These are phyloP conservation scores for Gilbertella persicaria DNA, from an alignment of 371 early-diverging fungal species.

Conservation along the genomic window DNA sequence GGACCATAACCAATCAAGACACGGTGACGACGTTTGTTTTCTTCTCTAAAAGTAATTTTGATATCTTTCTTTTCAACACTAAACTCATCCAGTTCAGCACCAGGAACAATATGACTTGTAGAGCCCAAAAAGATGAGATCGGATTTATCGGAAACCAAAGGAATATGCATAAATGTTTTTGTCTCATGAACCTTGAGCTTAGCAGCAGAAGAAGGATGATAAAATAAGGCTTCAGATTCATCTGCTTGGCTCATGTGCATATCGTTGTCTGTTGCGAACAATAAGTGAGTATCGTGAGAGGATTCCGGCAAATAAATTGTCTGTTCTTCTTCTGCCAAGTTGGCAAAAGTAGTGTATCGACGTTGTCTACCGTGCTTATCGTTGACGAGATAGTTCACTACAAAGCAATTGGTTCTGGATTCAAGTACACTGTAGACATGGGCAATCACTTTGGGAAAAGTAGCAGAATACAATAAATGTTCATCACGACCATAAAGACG, in stretches of 20 bases:
- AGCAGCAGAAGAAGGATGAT: constrained; percentile 39
- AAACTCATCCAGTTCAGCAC: constrained; percentile 35
- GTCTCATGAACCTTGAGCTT: constrained; percentile 43
- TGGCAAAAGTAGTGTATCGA: constrained; percentile 46
- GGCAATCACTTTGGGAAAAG: constrained; percentile 50
- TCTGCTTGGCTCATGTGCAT: constrained; percentile 39
- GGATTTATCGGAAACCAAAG: constrained; percentile 19
- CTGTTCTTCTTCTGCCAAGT: constrained; percentile 48
- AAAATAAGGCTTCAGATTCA: constrained; percentile 28
- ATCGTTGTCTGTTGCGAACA: constrained; percentile 40
- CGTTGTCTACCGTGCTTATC: constrained; percentile 13
- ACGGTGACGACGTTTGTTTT: constrained; percentile 28
- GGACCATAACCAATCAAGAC: constrained; percentile 32
- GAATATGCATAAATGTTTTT: constrained; percentile 49
- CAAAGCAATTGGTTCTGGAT: constrained; percentile 43
- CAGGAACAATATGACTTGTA: constrained; percentile 49
- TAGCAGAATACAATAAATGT: constrained; percentile 40
- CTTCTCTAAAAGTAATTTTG: constrained; percentile 13
- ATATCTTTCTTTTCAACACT: background rate
- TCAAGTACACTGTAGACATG: constrained; percentile 45
- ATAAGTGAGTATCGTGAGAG: constrained; percentile 21
- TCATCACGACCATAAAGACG: constrained; percentile 44
- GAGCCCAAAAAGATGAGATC: constrained; percentile 36
- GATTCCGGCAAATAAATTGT: constrained; percentile 39
- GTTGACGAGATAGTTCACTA: constrained; percentile 36